Percentiles rank a stretch among this genome's conserved stretches.
phyloP scores from a whole-genome alignment of 352 stramenopile genomes.

The Phytophthora nicotianae region DNA sequence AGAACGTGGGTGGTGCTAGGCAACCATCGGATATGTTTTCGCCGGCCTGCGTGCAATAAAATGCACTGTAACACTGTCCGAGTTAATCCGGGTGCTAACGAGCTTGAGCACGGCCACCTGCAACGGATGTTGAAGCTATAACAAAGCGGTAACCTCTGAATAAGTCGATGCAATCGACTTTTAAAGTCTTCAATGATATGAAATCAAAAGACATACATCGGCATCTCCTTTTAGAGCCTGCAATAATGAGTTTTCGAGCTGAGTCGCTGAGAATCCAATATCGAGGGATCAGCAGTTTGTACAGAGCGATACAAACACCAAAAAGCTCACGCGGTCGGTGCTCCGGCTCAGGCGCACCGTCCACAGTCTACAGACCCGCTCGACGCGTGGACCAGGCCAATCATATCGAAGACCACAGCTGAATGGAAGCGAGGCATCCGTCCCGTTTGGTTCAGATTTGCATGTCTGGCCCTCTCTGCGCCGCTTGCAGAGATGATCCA shows the following conservation, averaged over 20 bases:
- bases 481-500: neutral
- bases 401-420: constrained; percentile 16
- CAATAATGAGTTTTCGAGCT: neutral
- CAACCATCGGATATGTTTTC: constrained; percentile 4
- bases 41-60: constrained; percentile 1
- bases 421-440: constrained; percentile 22
- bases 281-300: neutral
- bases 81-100: constrained; percentile 14
- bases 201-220: too few species aligned
- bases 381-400: constrained; percentile 27
- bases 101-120: constrained; percentile 27
- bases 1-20: constrained; percentile 4
- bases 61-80: constrained; percentile 1
- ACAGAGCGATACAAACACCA: constrained; percentile 19
- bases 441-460: constrained; percentile 28
- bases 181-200: neutral
- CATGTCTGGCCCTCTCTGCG: constrained; percentile 9
- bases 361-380: neutral
- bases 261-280: neutral
- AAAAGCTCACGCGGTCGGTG: constrained; percentile 13
- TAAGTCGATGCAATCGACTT: too few species aligned
- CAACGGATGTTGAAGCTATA: neutral
- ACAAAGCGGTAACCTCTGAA: too few species aligned
- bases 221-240: constrained; percentile 1
- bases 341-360: constrained; percentile 26